Base-by-base conservation (phyloP, 768 basidiomycete species). In the Amyloporia xantha region DNA sequence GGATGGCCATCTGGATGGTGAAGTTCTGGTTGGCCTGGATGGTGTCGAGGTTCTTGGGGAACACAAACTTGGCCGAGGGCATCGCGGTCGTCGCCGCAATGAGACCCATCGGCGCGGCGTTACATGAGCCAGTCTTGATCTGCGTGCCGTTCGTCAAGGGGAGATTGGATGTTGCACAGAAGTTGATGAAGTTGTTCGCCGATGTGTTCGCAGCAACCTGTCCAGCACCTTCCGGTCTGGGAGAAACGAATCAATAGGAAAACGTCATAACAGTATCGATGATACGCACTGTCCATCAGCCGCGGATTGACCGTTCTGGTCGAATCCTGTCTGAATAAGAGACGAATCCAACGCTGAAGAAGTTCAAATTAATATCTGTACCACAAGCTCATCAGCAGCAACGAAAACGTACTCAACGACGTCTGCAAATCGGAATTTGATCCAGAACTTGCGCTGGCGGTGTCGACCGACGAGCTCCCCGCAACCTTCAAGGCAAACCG, bases 161-260 rank as follows among this genome's bases (percentile, higher is more conserved):
- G 40, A 68, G 57, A 49, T 66, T 55, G 23, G 64, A 58, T 19
- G 62, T 63, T 10, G 58, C 50, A 58, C 77, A 78, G 62, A 73
- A 77, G 71, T 81, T 81, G 72, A 78, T 77, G 66, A 77, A 86
- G 73, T 86, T 84, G 71, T 84, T 82, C 35, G 56, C 60, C 28
- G 77, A 78, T 3, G 78, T 80, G 25, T 72, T 54, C 10, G 77
- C 77, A 1, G 72, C 60, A 27, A 72, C 73, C 60, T 81, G 77
- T 23, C 77, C 79, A 25, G 61, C 62, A 12, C 59, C 58, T 2
- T 74, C 37, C 19, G 49, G 47, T 13, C 38, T 47, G 42, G n/a
- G 20, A 23, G 19, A 27, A n/a, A n/a, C n/a, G n/a, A n/a, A 6
- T 6, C 23, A 28, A 35, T 26, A 28, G 49, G 20, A 12, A 13